Evolutionary conservation across 106 monocot genomes (phyloP), one percentile per base, ranked within the genome.

Genomic region (Dendrobium nobile): DNA sequence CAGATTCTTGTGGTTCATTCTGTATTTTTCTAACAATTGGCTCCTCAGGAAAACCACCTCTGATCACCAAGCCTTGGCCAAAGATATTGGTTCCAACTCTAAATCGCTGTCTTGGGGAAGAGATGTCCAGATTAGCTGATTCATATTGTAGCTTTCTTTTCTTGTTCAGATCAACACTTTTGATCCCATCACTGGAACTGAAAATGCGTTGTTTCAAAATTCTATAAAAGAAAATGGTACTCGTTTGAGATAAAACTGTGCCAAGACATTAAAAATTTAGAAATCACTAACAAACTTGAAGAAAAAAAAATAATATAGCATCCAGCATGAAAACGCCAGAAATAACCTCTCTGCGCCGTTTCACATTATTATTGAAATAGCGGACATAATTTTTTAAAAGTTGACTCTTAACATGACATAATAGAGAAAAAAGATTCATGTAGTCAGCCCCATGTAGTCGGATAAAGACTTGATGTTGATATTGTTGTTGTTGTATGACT

Each of bases 131-230:
- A 65, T 3, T 61, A 15, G 0, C 41, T 18, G 15, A 28, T 24
- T 80, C 80, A 54, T 80, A 13, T 70, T 80, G 67, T 20, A 80
- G 72, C 51, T 80, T 80, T 68, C 80, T 68, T 80, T 80, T 80
- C 47, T 80, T 80, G 28, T 47, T 80, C 72, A 72, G 47, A 47
- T 72, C 67, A 72, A 24, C 79, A 22, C 31, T 72, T 2, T 31
- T 70, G 27, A 15, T 72, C 17, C 27, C 6, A 27, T 27, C 48
- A 72, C 67, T 19, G 72, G 72, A 80, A 51, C 80, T 72, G 48
- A 72, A 80, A 2, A 22, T 42, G 51, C 0, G 45, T 76, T 76
- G 26, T 47, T 47, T 45, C 9, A 76, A 76, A 48, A 42, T 42
- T 76, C 6, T 18, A 74, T n/a, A 9, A 70, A 6, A 20, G 13